Evolutionary conservation across 2,329 filamentous ascomycete genomes (phyloP), one percentile per base, ranked within the genome.

Genomic region (Botrytis byssoidea): DNA sequence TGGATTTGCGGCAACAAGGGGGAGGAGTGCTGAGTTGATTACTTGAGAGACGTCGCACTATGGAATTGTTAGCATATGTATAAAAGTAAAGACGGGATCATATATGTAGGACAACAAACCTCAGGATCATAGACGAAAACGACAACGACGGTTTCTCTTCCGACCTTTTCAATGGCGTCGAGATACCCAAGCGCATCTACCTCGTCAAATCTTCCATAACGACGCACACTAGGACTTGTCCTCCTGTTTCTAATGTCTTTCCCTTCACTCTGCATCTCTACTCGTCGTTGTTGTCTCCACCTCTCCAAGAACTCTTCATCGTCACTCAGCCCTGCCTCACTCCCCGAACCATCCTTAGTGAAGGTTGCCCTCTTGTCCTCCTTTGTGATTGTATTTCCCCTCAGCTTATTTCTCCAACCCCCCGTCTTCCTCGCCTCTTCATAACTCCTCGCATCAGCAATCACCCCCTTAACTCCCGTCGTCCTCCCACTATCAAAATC

Each of bases 141-240:
- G 3, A 98, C 92, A 2, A 98, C 95, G 5, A 92, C 88, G 0
- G 93, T 95, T 65, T 95, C 93, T 66, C 90, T 84, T 57, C 90
- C 87, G 7, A 95, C 93, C 83, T 94, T 96, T 84, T 99, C 96
- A 78, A 98, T 94, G 72, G 95, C 95, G 82, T 98, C 95, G n/a
- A 99, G 88, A 80, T 97, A 99, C 29, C 95, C 96, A 76, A 92
- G 86, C 12, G 94, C 95, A 85, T 98, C 95, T 1, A 98, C 96
- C 74, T 90, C 88, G 75, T 95, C 92, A 76, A 98, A 85, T 20
- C 88, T 88, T 35, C 96, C 96, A 81, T 92, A 98, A 74, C 91
- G 86, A 77, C 93, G 86, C 76, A 92, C 88, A 78, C 91, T 94
- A 0, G 94, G 93, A 81, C 91, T 95, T 70, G 89, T 91, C 79